Percentiles rank a stretch among this genome's conserved stretches.
Conservation (phyloP, 2,329 filamentous ascomycete genomes). For the Aspergillus floridensis region DNA sequence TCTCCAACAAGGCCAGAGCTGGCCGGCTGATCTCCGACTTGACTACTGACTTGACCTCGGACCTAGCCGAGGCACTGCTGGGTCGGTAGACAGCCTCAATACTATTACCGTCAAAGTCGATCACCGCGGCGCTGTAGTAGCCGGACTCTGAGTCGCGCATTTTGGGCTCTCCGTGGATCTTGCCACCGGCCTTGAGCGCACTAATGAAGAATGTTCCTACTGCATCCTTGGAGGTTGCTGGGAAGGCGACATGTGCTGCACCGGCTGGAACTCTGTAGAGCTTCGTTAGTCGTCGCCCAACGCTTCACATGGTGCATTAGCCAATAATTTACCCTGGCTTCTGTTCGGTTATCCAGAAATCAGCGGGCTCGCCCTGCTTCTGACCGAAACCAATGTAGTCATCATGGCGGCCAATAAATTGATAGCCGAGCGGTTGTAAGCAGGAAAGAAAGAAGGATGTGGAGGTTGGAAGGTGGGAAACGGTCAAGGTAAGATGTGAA, state of each 20-base stretch:
- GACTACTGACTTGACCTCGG: constrained; percentile 20
- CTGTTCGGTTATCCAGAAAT: constrained; percentile 64
- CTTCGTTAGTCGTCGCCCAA: constrained; percentile 15
- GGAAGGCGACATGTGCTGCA: constrained; percentile 64
- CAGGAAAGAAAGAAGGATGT: constrained; percentile 81
- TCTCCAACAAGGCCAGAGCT: constrained; percentile 37
- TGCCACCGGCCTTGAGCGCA: constrained; percentile 64
- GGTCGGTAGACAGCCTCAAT: constrained; percentile 70
- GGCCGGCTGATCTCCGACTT: constrained; percentile 31
- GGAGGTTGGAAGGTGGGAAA: constrained; percentile 74
- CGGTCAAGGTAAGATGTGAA: constrained; percentile 63
- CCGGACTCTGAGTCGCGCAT: constrained; percentile 53
- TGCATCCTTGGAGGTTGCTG: constrained; percentile 62
- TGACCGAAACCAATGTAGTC: constrained; percentile 62
- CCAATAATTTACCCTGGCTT: constrained; percentile 52
- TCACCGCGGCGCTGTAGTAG: constrained; percentile 63
- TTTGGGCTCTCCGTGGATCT: constrained; percentile 57
- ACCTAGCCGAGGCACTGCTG: constrained; percentile 24
- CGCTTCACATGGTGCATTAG: background rate
- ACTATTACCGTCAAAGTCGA: constrained; percentile 79
- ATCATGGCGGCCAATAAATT: constrained; percentile 63
- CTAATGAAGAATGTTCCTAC: constrained; percentile 71
- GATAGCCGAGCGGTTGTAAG: constrained; percentile 73
- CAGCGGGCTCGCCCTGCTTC: constrained; percentile 51
- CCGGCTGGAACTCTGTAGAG: constrained; percentile 47